Evolutionary conservation across 805 yeast genomes (phyloP), one percentile per base, ranked within the genome.

Genomic region (Saccharomycopsis javanensis): DNA sequence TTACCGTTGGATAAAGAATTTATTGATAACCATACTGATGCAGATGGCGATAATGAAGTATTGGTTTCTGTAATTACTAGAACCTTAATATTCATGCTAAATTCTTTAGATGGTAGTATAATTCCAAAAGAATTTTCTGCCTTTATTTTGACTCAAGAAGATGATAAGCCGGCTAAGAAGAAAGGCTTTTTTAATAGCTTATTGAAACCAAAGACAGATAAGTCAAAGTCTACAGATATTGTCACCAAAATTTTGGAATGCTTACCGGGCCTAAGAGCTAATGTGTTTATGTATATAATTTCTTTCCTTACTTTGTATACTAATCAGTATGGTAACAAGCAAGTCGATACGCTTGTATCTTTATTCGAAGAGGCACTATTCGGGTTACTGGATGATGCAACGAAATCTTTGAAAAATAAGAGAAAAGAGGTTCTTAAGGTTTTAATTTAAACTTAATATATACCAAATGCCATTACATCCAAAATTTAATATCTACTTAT

Each of bases 101-200:
- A 67, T 25, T 68, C 69, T 50, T 55, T 75, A 4, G 71, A 72
- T 42, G 78, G 75, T 18, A 75, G 78, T 5, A 68, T 76, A n/a
- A 68, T 76, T 8, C 69, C 75, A 48, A 62, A 60, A 15, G 72
- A 67, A 54, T 64, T 68, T 27, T 59, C 71, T 0, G 62, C 64
- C 7, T 64, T 61, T 51, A 53, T 68, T 30, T 58, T 66, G 50
- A 23, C 48, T 6, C 65, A 62, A 13, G 63, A 60, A 27, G 64
- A 65, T 28, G 60, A 62, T 51, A 62, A 66, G 23, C 68, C 69
- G 18, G 53, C 59, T 13, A 66, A 64, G 42, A 65, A 69, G 45
- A 61, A 66, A 55, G 66, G 69, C 23, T 61, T 64, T 48, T 55
- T 75, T 11, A 54, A 25, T n/a, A 18, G 48, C 53, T 59, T 56